phyloP scores from a whole-genome alignment of 2,329 filamentous ascomycete genomes.

The Bertia moriformis region DNA sequence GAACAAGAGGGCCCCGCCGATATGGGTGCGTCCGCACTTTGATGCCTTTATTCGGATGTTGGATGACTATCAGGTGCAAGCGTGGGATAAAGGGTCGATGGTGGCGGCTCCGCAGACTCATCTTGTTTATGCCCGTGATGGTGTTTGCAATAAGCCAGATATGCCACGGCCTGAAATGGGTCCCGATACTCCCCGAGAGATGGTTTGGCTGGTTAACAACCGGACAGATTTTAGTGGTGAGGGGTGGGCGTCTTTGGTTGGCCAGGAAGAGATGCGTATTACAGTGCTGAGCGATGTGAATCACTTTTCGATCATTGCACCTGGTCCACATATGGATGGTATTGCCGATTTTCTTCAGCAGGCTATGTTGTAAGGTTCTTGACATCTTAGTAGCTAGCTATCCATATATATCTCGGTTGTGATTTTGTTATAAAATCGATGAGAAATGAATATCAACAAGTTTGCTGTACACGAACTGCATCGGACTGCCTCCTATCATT shows the following conservation, averaged over 20 bases:
- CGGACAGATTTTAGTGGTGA: conserved; percentile 58
- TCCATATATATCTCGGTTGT: too few species aligned
- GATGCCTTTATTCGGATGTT: conserved; percentile 52
- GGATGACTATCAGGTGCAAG: conserved; percentile 48
- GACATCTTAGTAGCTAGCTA: too few species aligned
- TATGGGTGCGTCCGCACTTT: conserved; percentile 66
- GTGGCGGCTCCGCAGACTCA: conserved; percentile 41
- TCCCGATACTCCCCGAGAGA: conserved; percentile 42
- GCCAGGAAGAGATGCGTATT: too few species aligned
- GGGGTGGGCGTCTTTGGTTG: conserved; percentile 30
- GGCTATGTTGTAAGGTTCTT: too few species aligned
- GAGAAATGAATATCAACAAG: too few species aligned
- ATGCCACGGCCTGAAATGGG: conserved; percentile 42
- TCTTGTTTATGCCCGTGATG: conserved; percentile 59
- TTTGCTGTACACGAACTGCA: too few species aligned
- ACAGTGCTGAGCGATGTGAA: too few species aligned
- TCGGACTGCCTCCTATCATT: too few species aligned
- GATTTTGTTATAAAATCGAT: too few species aligned
- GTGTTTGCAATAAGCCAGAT: conserved; percentile 52
- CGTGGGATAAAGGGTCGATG: too few species aligned
- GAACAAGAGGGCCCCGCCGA: conserved; percentile 28
- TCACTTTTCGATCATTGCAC: not conserved
- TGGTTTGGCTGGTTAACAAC: conserved; percentile 60
- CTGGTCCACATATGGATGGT: not conserved
- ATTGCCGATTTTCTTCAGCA: not conserved